Base-by-base conservation (phyloP, 306 rosid genomes). In the Cicer bijugum region DNA sequence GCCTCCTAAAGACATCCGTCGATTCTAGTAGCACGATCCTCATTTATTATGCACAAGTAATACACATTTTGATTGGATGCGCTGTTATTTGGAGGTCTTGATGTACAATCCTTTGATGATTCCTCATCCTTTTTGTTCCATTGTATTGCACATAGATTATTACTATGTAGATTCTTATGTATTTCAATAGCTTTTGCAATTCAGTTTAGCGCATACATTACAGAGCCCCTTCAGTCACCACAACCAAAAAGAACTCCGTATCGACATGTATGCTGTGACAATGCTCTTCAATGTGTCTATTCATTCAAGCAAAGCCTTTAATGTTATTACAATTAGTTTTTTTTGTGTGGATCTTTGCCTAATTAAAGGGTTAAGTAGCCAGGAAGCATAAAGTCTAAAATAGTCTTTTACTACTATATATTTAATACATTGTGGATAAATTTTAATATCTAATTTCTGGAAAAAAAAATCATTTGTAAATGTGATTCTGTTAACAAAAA, bases 1-100 rank as follows among this genome's bases (percentile, higher is more conserved):
- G 83, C 97, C 97, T 6, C 99, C 99, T 0, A 95, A 91, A 78
- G 97, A 95, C 47, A 88, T 95, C 62, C 82, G 99, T 38, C 86
- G 98, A 64, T 92, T 90, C 83, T 90, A 92, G 83, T 44, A 15
- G 23, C 7, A 9, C 5, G 3, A 47, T 65, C 61, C 40, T 35
- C 28, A 43, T 50, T 35, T 33, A 40, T 67, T 75, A 20, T 51
- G 4, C n/a, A 47, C 19, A 48, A 5, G 58, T 9, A 23, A 14
- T 16, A 46, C 75, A 39, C 45, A 23, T 37, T 12, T 77, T 46
- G 46, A 75, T 60, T 47, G 8, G 53, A 37, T 17, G 12, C 3
- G n/a, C 57, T 9, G 11, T 38, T 65, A 23, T 59, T 20, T 23
- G 56, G 48, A 44, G 74, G 14, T 45, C 42, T 51, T 70, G 69